Base-by-base conservation (phyloP, 2,329 filamentous ascomycete species). In the Colletotrichum filicis region DNA sequence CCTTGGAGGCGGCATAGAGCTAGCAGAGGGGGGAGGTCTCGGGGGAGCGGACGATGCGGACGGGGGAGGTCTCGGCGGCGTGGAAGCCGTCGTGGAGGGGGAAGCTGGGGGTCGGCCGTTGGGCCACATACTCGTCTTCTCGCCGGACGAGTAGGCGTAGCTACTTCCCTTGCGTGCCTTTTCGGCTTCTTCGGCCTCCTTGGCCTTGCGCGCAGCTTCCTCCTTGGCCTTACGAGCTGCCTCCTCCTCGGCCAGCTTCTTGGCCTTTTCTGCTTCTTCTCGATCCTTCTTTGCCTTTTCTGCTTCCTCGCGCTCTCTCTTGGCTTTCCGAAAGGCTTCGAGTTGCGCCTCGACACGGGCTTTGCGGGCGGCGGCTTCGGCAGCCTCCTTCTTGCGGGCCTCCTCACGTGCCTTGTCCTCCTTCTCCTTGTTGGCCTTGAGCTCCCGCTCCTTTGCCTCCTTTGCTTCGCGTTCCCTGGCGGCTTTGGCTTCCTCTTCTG, bases 71-170 rank as follows among this genome's bases (percentile, higher is more conserved):
- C 82, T 78, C 37, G 85, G 85, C 37, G 84, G 83, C 65, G 83
- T 83, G 5, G 79, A 76, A 35, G 76, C 68, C 68, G 76, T 60
- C 26, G 82, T 78, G 19, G 81, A 75, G n/a, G 78, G 74, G 30
- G 83, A 77, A 46, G 81, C 79, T 53, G 81, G 85, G 68, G 87
- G 91, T 75, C 86, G 88, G 76, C 88, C 91, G 77, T 88, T 90
- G 6, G 92, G 92, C 89, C 92, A 94, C 76, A 91, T 91, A 81
- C 91, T 93, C 62, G 88, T 92, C 82, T 88, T 91, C 81, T 94
- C 92, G 63, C 92, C 92, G 26, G 90, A 88, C 67, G 88, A 90
- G 82, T 85, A 92, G 70, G 91, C 90, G 77, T 92, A 92, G n/a
- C 87, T 85, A 76, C 85, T 87, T 53, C 84, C 82, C 74, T 85